phyloP scores from a whole-genome alignment of 768 basidiomycete genomes.

The Boletus rubroflammeus region DNA sequence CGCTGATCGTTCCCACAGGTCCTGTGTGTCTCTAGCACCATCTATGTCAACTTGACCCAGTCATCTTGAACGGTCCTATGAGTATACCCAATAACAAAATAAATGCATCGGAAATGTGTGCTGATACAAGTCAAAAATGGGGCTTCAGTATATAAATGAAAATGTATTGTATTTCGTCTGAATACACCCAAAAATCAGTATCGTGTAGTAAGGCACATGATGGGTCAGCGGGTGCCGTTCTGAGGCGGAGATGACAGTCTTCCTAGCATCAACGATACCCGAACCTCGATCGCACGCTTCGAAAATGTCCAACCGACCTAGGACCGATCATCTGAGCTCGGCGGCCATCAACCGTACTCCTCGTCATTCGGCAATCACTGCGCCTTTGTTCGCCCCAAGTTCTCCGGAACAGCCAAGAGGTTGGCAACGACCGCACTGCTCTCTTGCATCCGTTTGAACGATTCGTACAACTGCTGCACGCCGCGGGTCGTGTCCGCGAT shows the following conservation, averaged over 20 bases:
- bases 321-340: background rate
- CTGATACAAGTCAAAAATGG: background rate
- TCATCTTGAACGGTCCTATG: constrained; percentile 3
- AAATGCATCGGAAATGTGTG: background rate
- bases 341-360: background rate
- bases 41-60: constrained; percentile 22
- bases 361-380: background rate
- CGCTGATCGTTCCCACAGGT: constrained; percentile 17
- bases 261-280: background rate
- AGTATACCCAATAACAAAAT: background rate
- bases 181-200: background rate
- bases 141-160: background rate
- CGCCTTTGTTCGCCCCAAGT: constrained; percentile 8
- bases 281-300: background rate
- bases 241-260: background rate
- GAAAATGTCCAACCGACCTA: background rate
- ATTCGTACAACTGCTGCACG: constrained; percentile 48
- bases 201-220: background rate
- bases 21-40: constrained; percentile 23
- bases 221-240: background rate
- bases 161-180: background rate
- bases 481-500: constrained; percentile 39
- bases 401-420: constrained; percentile 34
- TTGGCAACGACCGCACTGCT: constrained; percentile 52
- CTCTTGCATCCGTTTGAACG: constrained; percentile 51